Evolutionary conservation across 352 stramenopile species (phyloP), one percentile per base, ranked within the genome.

Genomic region (Chrysophaeum taylorii): DNA sequence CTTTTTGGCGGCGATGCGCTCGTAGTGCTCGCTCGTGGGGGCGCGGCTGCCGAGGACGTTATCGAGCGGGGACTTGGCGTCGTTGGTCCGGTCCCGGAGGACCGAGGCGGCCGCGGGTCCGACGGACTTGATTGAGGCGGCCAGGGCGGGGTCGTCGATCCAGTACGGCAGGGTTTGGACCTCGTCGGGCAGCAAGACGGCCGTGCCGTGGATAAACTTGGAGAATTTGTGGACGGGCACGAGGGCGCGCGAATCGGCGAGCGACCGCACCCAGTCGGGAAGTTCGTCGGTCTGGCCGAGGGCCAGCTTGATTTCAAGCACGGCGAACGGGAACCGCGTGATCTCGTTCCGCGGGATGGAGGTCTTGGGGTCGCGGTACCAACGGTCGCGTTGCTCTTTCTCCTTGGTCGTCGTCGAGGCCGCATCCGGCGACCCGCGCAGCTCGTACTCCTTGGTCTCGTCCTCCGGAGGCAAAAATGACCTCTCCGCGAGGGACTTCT

Each of bases 291-390:
- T 74, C 68, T 86, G 85, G 63, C 85, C 85, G 15, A 94, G 64
- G 63, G 90, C 85, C n/a, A 94, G 72, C 75, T 94, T 94, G 31
- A 94, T 84, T 76, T 94, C 87, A 36, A 94, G 75, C 12, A 94
- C 85, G 7, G 84, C 85, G 73, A 93, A 87, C 27, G 87, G 87
- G 71, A 94, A 94, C 18, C 85, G 78, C 31, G 83, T 90, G 67
- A 92, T 91, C 68, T 93, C 85, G 54, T 83, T 89, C 7, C 74
- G 72, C 12, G 81, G 75, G 21, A 92, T 73, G 41, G 79, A 75
- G 69, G 81, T 81, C 15, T 70, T 73, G 2, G 83, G 14, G 57
- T 66, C 57, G 2, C 57, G 31, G 31, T 66, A 66, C 57, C 57
- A 66, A 2, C 57, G 1, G 2, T 2, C 4, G 37, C 25, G 38